Evolutionary conservation across 805 yeast genomes (phyloP).

Genomic region (Candida maris): DNA sequence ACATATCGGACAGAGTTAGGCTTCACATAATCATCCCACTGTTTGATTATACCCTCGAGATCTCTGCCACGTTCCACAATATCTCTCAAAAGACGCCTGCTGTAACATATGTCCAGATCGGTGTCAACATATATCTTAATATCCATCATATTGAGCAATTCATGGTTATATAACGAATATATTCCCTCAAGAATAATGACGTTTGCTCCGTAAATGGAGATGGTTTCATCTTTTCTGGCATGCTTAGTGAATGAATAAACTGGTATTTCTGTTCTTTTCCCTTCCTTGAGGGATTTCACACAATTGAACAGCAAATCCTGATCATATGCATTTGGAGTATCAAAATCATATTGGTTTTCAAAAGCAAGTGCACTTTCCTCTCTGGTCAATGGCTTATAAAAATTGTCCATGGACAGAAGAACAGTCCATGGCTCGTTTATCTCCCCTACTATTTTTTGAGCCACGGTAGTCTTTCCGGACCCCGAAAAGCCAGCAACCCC

Average conservation of each 20-base stretch:
- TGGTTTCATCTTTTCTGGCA: slow-evolving; percentile 55
- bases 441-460: slow-evolving; percentile 73
- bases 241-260: slow-evolving; percentile 66
- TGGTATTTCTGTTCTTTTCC: slow-evolving; percentile 64
- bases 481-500: slow-evolving; percentile 88
- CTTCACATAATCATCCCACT: slow-evolving; percentile 89
- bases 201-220: slow-evolving; percentile 88
- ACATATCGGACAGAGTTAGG: slow-evolving; percentile 82
- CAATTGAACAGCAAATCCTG: slow-evolving; percentile 65
- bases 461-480: slow-evolving; percentile 92
- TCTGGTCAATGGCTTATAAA: slow-evolving; percentile 68
- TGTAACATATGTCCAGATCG: slow-evolving; percentile 87
- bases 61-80: slow-evolving; percentile 85
- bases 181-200: slow-evolving; percentile 92
- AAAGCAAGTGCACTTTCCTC: slow-evolving; percentile 67
- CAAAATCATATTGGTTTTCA: slow-evolving; percentile 74
- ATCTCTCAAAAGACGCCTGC: slow-evolving; percentile 84
- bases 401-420: slow-evolving; percentile 82
- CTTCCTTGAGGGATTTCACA: slow-evolving; percentile 64
- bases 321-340: slow-evolving; percentile 81
- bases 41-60: slow-evolving; percentile 72
- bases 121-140: slow-evolving; percentile 90
- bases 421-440: slow-evolving; percentile 93
- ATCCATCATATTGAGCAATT: slow-evolving; percentile 74
- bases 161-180: slow-evolving; percentile 69